These are phyloP conservation scores for Elsinoe perseae DNA, from an alignment of 2,329 filamentous ascomycete species.

Conservation along the genomic window DNA sequence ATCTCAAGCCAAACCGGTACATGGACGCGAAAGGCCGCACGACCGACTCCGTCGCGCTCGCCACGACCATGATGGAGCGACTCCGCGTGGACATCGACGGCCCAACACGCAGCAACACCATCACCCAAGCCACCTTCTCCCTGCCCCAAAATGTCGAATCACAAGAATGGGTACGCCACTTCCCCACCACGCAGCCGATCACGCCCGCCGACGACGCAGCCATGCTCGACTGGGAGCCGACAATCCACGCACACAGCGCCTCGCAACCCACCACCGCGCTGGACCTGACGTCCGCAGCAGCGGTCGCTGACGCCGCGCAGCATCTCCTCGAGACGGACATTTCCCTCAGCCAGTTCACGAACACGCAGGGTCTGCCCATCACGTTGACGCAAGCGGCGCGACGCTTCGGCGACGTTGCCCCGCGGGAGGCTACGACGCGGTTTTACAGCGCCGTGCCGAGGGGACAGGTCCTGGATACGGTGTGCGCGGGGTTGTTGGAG, in stretches of 20 bases:
- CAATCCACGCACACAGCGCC: slow-evolving; percentile 41
- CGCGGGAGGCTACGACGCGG: slow-evolving; percentile 74
- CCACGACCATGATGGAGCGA: slow-evolving; percentile 90
- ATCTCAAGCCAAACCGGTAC: slow-evolving; percentile 71
- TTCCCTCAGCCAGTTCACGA: slow-evolving; percentile 73
- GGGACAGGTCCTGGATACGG: slow-evolving; percentile 66
- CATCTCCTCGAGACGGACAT: slow-evolving; percentile 77
- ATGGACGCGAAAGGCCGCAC: slow-evolving; percentile 66
- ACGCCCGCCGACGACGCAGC: slow-evolving; percentile 60
- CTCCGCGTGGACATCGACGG: slow-evolving; percentile 81
- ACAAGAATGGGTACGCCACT: slow-evolving; percentile 37
- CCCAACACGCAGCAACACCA: slow-evolving; percentile 23
- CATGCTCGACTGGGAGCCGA: slow-evolving; percentile 77
- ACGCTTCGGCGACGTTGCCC: slow-evolving; percentile 84
- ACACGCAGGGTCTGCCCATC: slow-evolving; percentile 67
- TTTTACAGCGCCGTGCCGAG: slow-evolving; percentile 82
- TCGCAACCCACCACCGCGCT: slow-evolving; percentile 43
- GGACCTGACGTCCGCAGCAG: slow-evolving; percentile 30
- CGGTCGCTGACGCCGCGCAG: slow-evolving; percentile 36
- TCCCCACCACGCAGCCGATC: slow-evolving; percentile 82
- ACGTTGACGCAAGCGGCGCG: slow-evolving; percentile 83
- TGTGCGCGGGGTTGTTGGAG: slow-evolving; percentile 73
- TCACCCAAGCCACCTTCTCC: slow-evolving; percentile 23
- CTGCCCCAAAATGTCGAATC: not conserved
- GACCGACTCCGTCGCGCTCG: slow-evolving; percentile 71